Base-by-base conservation (phyloP, 345 rosid genomes). In the Sisymbrium irio region DNA sequence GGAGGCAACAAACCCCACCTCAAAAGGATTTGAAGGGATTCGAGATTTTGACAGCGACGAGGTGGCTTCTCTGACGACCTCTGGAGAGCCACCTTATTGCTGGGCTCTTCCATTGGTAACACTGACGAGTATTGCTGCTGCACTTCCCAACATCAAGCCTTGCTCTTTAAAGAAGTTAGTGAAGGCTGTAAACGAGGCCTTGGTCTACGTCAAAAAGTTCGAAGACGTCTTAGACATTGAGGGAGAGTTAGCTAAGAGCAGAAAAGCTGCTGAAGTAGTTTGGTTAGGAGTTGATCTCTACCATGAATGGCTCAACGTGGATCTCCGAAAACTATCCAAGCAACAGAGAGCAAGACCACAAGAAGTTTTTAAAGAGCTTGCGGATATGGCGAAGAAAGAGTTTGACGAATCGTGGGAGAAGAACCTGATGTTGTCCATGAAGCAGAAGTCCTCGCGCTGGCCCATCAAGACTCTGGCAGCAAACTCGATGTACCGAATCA, bases 21-120 rank as follows among this genome's bases (percentile, higher is more conserved):
- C 89, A 32, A 51, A 72, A 47, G 83, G 84, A 72, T 87, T 87
- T 60, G 77, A 80, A 65, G 93, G 95, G 64, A 82, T 88, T 4
- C 9, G n/a, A 30, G 90, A 85, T 64, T 88, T 93, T 55, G 90
- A 90, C 76, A 82, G 85, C 50, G 65, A 69, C 72, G 59, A 76
- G 11, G 82, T 93, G 51, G 79, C 75, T 47, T 69, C 82, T 55
- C 72, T 93, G 35, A 82, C 75, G 20, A 83, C 74, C 27, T 25
- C 61, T 39, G 87, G 75, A 41, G 87, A 86, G 59, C 96, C 97
- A 66, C 88, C 87, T 8, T 82, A 85, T 56, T 80, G 85, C 42
- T 93, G 96, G 98, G 79, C 92, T 3, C 98, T 93, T 69, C 85
- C 97, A 9, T 20, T 93, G 18, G 93, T 78, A 57, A 90, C 97